Conservation (phyloP, 2,329 filamentous ascomycete species). For the Aspergillus terreus region DNA sequence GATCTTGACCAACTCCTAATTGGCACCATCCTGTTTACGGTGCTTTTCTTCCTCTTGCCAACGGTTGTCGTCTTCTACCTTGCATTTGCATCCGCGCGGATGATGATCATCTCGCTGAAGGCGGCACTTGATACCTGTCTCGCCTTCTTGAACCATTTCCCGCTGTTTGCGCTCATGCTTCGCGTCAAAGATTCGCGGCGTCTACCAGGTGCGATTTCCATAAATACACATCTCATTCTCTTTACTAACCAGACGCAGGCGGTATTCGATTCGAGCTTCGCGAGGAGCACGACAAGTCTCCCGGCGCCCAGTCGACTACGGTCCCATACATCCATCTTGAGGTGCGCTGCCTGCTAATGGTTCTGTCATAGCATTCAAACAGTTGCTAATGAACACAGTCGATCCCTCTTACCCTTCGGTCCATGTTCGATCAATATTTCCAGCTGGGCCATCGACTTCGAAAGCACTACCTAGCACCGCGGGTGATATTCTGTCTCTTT, state of each 20-base stretch:
- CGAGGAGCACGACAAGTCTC: constrained; percentile 57
- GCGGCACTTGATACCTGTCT: constrained; percentile 86
- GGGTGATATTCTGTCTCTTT: constrained; percentile 80
- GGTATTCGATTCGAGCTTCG: constrained; percentile 88
- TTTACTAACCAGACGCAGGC: constrained; percentile 41
- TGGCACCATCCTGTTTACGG: constrained; percentile 92
- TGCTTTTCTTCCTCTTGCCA: constrained; percentile 90
- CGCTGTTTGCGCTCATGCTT: constrained; percentile 94
- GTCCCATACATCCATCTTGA: constrained; percentile 85
- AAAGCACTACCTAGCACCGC: constrained; percentile 89
- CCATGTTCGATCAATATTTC: constrained; percentile 97
- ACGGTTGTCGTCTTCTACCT: constrained; percentile 96
- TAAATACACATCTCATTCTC: neutral
- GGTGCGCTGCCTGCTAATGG: constrained; percentile 46
- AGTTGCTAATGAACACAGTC: constrained; percentile 52
- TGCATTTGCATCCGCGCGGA: constrained; percentile 89
- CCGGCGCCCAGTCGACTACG: constrained; percentile 45
- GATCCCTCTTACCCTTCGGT: constrained; percentile 81
- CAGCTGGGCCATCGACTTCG: constrained; percentile 88
- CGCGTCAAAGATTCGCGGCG: constrained; percentile 87
- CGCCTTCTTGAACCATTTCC: constrained; percentile 95
- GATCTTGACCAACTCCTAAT: constrained; percentile 94
- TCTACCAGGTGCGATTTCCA: constrained; percentile 64
- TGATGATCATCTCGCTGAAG: constrained; percentile 92
- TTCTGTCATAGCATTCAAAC: neutral